Evolutionary conservation across 2,329 filamentous ascomycete genomes (phyloP).

Genomic region (Apiospora marii): DNA sequence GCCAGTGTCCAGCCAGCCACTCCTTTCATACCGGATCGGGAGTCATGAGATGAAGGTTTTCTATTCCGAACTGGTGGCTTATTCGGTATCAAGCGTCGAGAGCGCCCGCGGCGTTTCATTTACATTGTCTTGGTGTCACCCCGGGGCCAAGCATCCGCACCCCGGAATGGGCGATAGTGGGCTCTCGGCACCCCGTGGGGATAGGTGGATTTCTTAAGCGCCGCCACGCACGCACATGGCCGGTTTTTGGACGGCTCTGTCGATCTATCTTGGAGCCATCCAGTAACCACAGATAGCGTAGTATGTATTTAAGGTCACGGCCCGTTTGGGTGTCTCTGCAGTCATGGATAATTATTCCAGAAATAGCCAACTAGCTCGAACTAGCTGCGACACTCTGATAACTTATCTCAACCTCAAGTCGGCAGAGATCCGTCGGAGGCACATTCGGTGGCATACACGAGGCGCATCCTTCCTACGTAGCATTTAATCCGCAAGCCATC

Average conservation of each 20-base stretch:
- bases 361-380: background rate
- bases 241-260: background rate
- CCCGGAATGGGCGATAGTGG: constrained; percentile 20
- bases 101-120: constrained; percentile 4
- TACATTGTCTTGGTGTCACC: constrained; percentile 8
- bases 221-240: constrained; percentile 11
- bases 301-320: constrained; percentile 7
- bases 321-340: constrained; percentile 4
- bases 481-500: background rate
- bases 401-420: background rate
- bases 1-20: background rate
- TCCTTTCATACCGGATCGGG: background rate
- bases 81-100: background rate
- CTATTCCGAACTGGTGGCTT: background rate
- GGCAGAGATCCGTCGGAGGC: background rate
- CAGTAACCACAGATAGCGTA: constrained; percentile 6
- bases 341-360: background rate
- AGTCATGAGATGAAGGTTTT: background rate
- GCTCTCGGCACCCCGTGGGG: constrained; percentile 9
- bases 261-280: background rate
- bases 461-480: background rate
- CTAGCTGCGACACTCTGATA: background rate
- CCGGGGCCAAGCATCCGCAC: constrained; percentile 12
- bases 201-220: constrained; percentile 14
- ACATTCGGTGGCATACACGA: background rate